Conservation (phyloP, 805 yeast genomes). For the Suhomyces sp. region DNA sequence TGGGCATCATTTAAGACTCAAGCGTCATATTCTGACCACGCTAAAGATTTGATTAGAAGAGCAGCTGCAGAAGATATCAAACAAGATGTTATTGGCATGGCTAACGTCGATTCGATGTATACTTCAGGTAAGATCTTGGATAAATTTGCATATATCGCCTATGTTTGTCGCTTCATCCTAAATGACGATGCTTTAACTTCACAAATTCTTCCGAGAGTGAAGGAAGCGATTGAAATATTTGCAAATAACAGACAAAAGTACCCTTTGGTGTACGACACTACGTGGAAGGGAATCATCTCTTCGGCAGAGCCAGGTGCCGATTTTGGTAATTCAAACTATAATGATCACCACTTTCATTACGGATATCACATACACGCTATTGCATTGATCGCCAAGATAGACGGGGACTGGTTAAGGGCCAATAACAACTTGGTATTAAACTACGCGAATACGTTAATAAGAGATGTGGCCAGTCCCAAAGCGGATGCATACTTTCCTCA, state of each 20-base stretch:
- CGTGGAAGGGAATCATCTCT: slow-evolving; percentile 78
- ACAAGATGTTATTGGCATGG: slow-evolving; percentile 54
- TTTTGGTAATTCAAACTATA: slow-evolving; percentile 69
- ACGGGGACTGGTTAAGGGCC: slow-evolving; percentile 36
- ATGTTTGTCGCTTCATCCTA: slow-evolving; percentile 66
- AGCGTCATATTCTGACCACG: slow-evolving; percentile 27
- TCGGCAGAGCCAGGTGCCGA: slow-evolving; percentile 65
- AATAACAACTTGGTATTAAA: slow-evolving; percentile 35
- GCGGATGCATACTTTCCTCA: slow-evolving; percentile 62
- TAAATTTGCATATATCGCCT: slow-evolving; percentile 84
- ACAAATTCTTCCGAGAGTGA: slow-evolving; percentile 54
- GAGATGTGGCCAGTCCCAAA: slow-evolving; percentile 67
- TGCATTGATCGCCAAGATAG: slow-evolving; percentile 60
- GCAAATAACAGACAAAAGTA: slow-evolving; percentile 63
- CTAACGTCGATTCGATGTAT: slow-evolving; percentile 84
- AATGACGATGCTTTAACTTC: slow-evolving; percentile 53
- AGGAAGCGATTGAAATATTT: slow-evolving; percentile 68
- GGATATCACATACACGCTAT: slow-evolving; percentile 74
- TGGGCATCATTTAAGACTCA: slow-evolving; percentile 49
- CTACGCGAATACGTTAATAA: slow-evolving; percentile 58
- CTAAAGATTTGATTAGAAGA: slow-evolving; percentile 34
- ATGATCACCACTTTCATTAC: slow-evolving; percentile 77
- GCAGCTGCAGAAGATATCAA: slow-evolving; percentile 55
- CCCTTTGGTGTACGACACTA: slow-evolving; percentile 76
- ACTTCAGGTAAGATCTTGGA: slow-evolving; percentile 85